Evolutionary conservation across 192 early-diverging fungal genomes (phyloP).

Genomic region (Chytriomyces sp.): DNA sequence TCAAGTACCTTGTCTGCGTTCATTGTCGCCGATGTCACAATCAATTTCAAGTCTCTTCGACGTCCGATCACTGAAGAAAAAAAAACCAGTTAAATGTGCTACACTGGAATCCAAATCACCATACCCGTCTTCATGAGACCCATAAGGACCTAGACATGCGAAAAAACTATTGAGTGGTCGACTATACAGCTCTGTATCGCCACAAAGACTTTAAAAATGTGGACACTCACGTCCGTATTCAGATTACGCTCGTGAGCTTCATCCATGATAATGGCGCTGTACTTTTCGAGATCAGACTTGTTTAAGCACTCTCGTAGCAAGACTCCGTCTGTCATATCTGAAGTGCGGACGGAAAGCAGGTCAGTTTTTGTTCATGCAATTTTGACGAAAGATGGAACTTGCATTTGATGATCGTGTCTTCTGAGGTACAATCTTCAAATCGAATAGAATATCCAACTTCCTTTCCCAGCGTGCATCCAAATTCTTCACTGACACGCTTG

Average conservation of each 20-base stretch:
- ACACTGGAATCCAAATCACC: neutral
- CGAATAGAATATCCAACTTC: conserved; percentile 96
- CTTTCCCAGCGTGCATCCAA: conserved; percentile 80
- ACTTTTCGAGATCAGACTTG: conserved; percentile 84
- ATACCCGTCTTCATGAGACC: neutral
- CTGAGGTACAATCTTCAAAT: conserved; percentile 95
- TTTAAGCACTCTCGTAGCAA: conserved; percentile 88
- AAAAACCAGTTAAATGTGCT: conserved; percentile 47
- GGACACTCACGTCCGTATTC: conserved; percentile 95
- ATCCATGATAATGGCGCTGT: conserved; percentile 96
- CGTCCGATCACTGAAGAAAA: conserved; percentile 66
- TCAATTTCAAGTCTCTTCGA: conserved; percentile 89
- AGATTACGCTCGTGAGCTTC: conserved; percentile 96
- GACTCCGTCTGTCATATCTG: conserved; percentile 89
- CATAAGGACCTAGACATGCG: too few species aligned
- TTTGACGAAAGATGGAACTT: too few species aligned
- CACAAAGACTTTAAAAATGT: conserved; percentile 49
- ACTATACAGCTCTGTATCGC: neutral
- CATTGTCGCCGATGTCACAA: conserved; percentile 91
- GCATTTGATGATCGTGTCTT: conserved; percentile 89
- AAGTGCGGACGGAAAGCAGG: neutral
- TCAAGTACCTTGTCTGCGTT: conserved; percentile 57
- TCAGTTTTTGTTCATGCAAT: conserved; percentile 10
- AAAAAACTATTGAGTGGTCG: neutral
- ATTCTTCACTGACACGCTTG: conserved; percentile 95